These are phyloP conservation scores for Microbotryum violaceum DNA, from an alignment of 1,284 basidiomycete genomes.

Conservation along the genomic window DNA sequence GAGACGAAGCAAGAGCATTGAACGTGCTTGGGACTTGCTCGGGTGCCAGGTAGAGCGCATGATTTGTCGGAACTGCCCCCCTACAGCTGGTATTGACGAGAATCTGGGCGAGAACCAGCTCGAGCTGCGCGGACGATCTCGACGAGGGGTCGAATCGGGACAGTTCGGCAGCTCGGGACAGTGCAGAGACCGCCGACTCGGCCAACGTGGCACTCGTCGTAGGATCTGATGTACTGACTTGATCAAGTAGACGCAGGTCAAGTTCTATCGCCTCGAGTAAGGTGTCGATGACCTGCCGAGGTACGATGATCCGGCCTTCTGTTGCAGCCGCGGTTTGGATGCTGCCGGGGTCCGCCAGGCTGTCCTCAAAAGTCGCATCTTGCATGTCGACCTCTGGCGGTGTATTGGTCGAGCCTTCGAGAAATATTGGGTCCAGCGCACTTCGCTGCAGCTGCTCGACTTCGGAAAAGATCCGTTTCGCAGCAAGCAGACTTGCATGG, in stretches of 20 bases:
- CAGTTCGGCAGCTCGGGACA: constrained; percentile 10
- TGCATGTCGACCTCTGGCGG: not conserved
- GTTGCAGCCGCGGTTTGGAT: not conserved
- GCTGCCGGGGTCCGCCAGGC: too few species aligned
- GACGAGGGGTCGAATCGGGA: constrained; percentile 1
- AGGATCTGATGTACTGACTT: not conserved
- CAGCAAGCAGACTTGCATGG: constrained; percentile 6
- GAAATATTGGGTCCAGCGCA: constrained; percentile 17
- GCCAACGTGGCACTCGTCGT: not conserved
- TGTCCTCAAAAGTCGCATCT: not conserved
- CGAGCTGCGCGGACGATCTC: constrained; percentile 4
- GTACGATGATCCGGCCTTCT: constrained; percentile 19
- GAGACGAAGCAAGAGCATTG: too few species aligned
- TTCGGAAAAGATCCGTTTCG: constrained; percentile 15
- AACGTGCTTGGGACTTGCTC: too few species aligned
- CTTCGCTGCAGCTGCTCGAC: constrained; percentile 20
- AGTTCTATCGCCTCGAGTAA: constrained; percentile 19
- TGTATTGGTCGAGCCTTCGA: not conserved
- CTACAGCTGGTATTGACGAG: not conserved
- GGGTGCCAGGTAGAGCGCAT: too few species aligned
- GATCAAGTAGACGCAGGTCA: constrained; percentile 10
- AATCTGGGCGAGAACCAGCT: constrained; percentile 7
- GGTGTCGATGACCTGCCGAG: constrained; percentile 25
- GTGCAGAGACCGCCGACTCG: constrained; percentile 1
- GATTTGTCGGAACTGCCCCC: too few species aligned